These are phyloP conservation scores for Phialophora chinensis DNA, from an alignment of 2,329 filamentous ascomycete genomes.

Conservation along the genomic window DNA sequence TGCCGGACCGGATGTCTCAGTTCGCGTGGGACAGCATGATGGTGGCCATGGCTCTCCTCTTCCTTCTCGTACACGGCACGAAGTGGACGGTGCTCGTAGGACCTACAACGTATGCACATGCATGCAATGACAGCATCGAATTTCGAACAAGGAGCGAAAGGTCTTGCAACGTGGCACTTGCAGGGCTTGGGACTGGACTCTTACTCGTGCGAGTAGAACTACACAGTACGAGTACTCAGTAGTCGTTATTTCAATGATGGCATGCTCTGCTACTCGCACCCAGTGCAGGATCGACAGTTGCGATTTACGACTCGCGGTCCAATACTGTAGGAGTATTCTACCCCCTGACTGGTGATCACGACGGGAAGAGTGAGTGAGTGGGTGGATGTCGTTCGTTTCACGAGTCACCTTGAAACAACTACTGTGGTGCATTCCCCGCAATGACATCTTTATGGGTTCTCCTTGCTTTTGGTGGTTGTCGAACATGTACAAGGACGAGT, in stretches of 20 bases:
- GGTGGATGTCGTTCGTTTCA: not conserved
- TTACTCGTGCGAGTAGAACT: no score
- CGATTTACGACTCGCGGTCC: no score
- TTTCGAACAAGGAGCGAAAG: not conserved
- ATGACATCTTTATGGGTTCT: not conserved
- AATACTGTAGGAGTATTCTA: no score
- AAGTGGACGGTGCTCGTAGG: not conserved
- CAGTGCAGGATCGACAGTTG: no score
- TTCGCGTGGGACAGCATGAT: not conserved
- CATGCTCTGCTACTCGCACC: no score
- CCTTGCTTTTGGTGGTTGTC: not conserved
- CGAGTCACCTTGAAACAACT: not conserved
- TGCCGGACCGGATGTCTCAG: not conserved
- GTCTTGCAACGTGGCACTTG: no score
- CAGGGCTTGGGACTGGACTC: no score
- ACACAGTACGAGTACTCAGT: no score
- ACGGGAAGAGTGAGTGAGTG: no score
- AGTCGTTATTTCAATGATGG: no score
- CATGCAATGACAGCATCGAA: not conserved
- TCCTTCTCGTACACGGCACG: not conserved
- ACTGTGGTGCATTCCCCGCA: not conserved
- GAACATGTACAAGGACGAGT: not conserved
- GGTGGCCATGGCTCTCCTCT: not conserved
- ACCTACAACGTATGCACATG: not conserved
- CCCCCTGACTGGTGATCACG: no score